phyloP scores from a whole-genome alignment of 208 protist genomes.

The Leishmania major region DNA sequence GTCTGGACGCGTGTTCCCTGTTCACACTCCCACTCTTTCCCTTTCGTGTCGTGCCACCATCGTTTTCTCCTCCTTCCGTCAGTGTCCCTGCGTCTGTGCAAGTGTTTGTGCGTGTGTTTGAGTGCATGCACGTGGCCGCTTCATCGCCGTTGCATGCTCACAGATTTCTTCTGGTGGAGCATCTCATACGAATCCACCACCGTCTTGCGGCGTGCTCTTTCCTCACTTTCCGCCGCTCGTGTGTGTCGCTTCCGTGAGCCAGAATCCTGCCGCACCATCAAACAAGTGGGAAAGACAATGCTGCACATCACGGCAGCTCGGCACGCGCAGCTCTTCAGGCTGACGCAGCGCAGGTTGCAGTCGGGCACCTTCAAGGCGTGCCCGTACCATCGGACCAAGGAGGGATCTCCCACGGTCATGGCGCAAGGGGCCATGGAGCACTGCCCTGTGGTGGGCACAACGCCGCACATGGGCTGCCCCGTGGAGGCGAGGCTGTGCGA shows the following conservation, averaged over 20 bases:
- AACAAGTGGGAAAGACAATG: conserved; percentile 9
- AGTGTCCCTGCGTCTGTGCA: neutral
- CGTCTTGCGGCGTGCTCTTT: neutral
- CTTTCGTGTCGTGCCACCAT: neutral
- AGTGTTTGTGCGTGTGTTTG: neutral
- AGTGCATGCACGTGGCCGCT: neutral
- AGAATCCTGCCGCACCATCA: neutral
- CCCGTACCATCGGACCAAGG: conserved; percentile 42
- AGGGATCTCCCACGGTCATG: conserved; percentile 19
- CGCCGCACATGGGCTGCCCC: conserved; percentile 50
- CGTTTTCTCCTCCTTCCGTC: neutral
- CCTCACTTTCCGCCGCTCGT: neutral
- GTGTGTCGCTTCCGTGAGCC: neutral
- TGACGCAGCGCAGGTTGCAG: conserved; percentile 21
- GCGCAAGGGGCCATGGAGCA: conserved; percentile 34
- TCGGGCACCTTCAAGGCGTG: conserved; percentile 47
- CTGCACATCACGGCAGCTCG: conserved; percentile 33
- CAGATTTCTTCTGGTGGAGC: neutral
- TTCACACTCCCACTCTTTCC: neutral
- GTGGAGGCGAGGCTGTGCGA: conserved; percentile 41
- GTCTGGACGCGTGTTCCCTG: neutral
- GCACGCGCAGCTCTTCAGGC: conserved; percentile 22
- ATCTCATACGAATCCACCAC: neutral
- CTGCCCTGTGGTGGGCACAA: conserved; percentile 64
- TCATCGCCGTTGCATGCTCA: neutral